Evolutionary conservation across 148 eudicot genomes (phyloP).

Genomic region (Rhododendron kiyosumense): DNA sequence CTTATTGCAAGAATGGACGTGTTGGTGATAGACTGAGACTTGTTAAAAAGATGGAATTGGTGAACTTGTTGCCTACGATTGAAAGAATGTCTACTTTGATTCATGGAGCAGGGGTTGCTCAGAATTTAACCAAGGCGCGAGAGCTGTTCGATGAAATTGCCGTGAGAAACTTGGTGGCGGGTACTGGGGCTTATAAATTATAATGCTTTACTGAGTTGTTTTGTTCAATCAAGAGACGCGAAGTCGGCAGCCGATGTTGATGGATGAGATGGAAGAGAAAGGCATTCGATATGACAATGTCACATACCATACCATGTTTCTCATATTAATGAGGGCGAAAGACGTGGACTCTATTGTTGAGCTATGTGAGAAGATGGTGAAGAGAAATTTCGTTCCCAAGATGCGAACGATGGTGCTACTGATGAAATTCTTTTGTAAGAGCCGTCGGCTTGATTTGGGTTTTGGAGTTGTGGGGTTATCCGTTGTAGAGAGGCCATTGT

Average conservation of each 20-base stretch:
- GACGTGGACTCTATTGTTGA: constrained; percentile 44
- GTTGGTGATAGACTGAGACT: constrained; percentile 66
- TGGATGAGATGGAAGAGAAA: constrained; percentile 69
- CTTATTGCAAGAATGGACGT: constrained; percentile 66
- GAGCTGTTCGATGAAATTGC: constrained; percentile 60
- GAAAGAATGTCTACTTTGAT: constrained; percentile 76
- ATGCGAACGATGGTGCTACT: constrained; percentile 68
- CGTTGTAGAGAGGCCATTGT: constrained; percentile 62
- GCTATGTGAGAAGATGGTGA: constrained; percentile 49
- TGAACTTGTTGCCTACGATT: constrained; percentile 45
- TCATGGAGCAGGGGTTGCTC: constrained; percentile 85
- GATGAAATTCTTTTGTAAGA: constrained; percentile 76
- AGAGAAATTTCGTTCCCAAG: constrained; percentile 55
- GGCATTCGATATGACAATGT: constrained; percentile 45
- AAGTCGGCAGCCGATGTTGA: constrained; percentile 38
- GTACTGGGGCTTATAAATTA: constrained; percentile 52
- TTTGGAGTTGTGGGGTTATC: constrained; percentile 60
- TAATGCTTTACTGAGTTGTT: constrained; percentile 57
- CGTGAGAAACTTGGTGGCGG: constrained; percentile 44
- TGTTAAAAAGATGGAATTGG: constrained; percentile 62
- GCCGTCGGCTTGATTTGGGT: constrained; percentile 45
- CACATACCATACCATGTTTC: constrained; percentile 69
- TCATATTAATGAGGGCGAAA: constrained; percentile 49
- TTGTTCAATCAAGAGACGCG: constrained; percentile 54
- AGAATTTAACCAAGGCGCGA: constrained; percentile 48